phyloP scores from a whole-genome alignment of 371 early-diverging fungal genomes.

The Chytridium lagenaria region DNA sequence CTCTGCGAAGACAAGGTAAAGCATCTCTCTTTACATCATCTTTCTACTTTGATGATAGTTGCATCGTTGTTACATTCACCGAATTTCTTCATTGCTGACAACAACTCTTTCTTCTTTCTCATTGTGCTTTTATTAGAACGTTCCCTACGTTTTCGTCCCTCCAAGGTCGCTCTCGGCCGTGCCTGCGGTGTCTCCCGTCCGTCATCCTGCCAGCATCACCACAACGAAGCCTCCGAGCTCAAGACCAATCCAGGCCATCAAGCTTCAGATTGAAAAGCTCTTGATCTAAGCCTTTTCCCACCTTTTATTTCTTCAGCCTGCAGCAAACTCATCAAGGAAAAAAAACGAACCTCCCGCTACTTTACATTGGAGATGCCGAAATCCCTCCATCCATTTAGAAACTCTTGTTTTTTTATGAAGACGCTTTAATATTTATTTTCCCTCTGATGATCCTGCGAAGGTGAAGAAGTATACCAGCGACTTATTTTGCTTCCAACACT shows the following conservation, averaged over 20 bases:
- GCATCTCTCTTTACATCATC: not conserved
- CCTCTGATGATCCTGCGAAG: constrained; percentile 16
- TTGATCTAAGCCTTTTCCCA: constrained; percentile 66
- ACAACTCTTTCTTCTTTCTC: not conserved
- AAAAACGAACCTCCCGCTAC: no score
- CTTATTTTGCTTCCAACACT: no score
- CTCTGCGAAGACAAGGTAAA: constrained; percentile 97
- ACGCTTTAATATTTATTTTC: not conserved
- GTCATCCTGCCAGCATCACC: constrained; percentile 94
- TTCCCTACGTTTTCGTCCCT: constrained; percentile 98
- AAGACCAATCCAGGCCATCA: constrained; percentile 89
- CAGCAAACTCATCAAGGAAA: no score
- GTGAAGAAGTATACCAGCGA: not conserved
- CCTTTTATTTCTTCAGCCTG: not conserved
- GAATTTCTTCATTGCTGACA: not conserved
- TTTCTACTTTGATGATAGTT: no score
- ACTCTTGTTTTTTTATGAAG: not conserved
- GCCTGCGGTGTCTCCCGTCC: constrained; percentile 97
- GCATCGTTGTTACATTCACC: no score
- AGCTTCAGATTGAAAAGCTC: constrained; percentile 92
- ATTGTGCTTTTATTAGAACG: constrained; percentile 66
- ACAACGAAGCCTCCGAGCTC: constrained; percentile 97
- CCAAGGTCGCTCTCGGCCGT: constrained; percentile 97
- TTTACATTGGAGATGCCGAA: no score
- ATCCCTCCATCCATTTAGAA: no score